Conservation (phyloP, 1,284 basidiomycete genomes). For the Stereum hirsutum region DNA sequence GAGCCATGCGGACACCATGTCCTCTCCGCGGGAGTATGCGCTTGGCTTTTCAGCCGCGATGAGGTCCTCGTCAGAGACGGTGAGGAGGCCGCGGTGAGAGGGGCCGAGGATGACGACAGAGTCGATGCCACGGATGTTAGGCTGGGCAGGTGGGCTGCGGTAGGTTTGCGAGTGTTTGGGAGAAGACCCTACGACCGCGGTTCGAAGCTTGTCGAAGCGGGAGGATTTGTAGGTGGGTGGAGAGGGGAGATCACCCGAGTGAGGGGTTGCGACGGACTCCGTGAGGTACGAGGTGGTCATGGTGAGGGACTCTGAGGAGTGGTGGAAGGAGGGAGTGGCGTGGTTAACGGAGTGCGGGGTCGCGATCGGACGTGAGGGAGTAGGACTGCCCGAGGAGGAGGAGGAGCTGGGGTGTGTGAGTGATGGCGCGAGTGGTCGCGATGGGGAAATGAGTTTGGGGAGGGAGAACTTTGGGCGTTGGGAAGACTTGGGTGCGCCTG, state of each 20-base stretch:
- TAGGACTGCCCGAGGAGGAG: constrained; percentile 19
- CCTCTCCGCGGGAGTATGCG: constrained; percentile 1
- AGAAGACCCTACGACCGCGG: constrained; percentile 9
- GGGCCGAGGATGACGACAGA: constrained; percentile 3
- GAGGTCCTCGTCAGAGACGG: constrained; percentile 10
- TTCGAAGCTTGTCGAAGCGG: constrained; percentile 10
- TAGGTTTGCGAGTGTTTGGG: constrained; percentile 11
- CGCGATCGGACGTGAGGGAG: constrained; percentile 21
- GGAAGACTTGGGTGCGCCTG: constrained; percentile 17
- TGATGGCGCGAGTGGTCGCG: constrained; percentile 30
- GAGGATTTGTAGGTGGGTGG: constrained; percentile 8
- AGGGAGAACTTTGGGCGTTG: constrained; percentile 17
- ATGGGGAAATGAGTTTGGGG: constrained; percentile 31
- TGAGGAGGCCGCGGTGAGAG: constrained; percentile 7
- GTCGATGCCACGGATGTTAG: constrained; percentile 6
- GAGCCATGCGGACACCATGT: constrained; percentile 8
- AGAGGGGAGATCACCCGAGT: constrained; percentile 10
- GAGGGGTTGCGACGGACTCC: constrained; percentile 21
- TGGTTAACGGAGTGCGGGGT: constrained; percentile 15
- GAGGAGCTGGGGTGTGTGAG: constrained; percentile 31
- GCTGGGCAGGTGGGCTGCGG: constrained; percentile 14
- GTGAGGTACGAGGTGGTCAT: constrained; percentile 19
- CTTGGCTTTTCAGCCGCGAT: constrained; percentile 1
- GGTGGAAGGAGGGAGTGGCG: constrained; percentile 15
- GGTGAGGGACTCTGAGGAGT: constrained; percentile 17